phyloP scores from a whole-genome alignment of 805 yeast species.

The Candida koratica region DNA sequence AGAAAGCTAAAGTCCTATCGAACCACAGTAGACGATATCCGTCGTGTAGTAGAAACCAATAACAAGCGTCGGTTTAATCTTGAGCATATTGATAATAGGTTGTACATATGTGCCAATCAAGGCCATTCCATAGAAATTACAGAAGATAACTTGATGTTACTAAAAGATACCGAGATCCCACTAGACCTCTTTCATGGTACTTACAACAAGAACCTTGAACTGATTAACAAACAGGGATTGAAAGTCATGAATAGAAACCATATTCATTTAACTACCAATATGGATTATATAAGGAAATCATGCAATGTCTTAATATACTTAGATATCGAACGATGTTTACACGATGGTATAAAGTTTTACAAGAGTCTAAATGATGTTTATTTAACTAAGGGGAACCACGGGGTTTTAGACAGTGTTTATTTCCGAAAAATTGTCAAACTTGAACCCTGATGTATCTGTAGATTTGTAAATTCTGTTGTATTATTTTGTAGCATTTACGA shows the following conservation, averaged over 20 bases:
- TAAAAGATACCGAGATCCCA: constrained; percentile 43
- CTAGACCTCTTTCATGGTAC: constrained; percentile 77
- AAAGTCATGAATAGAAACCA: constrained; percentile 74
- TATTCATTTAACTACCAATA: constrained; percentile 72
- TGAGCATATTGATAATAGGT: constrained; percentile 23
- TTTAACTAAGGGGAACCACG: constrained; percentile 13
- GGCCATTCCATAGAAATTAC: constrained; percentile 70
- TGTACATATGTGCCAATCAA: constrained; percentile 77
- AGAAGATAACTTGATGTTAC: constrained; percentile 35
- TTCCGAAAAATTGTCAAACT: neutral
- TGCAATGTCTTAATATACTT: constrained; percentile 60
- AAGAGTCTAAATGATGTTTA: constrained; percentile 67
- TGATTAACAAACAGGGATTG: constrained; percentile 53
- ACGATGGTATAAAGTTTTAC: constrained; percentile 47
- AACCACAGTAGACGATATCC: constrained; percentile 55
- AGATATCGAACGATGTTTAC: constrained; percentile 47
- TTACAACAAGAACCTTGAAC: constrained; percentile 39
- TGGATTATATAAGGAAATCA: constrained; percentile 71
- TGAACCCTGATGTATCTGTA: neutral
- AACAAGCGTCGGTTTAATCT: constrained; percentile 70
- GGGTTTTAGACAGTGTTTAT: constrained; percentile 5
- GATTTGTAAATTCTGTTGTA: no score
- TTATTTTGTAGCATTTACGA: no score
- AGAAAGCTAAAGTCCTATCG: constrained; percentile 54
- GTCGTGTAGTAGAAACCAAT: constrained; percentile 57